Evolutionary conservation across 108 stramenopile species (phyloP), one percentile per base, ranked within the genome.

Genomic region (Halocafeteria seosinensis): DNA sequence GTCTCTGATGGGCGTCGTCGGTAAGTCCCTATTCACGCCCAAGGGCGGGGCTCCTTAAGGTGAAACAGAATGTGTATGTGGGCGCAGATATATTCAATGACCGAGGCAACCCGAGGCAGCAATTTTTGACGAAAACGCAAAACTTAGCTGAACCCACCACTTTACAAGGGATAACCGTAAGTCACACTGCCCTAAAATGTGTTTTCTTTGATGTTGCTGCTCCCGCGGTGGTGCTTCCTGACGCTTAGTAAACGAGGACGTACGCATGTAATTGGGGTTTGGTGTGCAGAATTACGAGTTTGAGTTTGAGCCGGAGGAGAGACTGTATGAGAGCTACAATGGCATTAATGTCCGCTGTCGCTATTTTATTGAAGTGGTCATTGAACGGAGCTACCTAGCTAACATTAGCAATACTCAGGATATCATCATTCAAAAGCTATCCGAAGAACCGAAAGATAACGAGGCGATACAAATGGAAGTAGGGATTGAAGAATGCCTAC

Each of bases 401-500:
- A 17, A 9, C 11, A 2, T 24, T 26, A 74, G 77, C 11, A 76
- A 83, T 65, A 92, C 95, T 66, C 85, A 88, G 42, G 92, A 98
- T 52, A 80, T 94, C 31, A 28, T 55, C 30, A 84, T 98, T 6
- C 93, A 95, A 65, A 70, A 83, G 28, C 63, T 79, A 34, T 72
- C 81, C 13, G 62, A 71, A n/a, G 80, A 86, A 67, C 91, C 88
- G 4, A 63, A 66, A 30, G 71, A 82, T 32, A 81, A 85, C 61
- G 79, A 85, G 62, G 30, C 53, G 9, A 89, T 95, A 64, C 95
- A 94, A 75, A 93, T 95, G 94, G 96, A 98, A 74, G 96, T 98
- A 35, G 96, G 96, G 13, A 98, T 98, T 66, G 96, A 98, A 71
- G 96, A 98, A 62, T 98, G 92, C 73, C 81, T 98, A 35, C 96